Conservation (phyloP, 441 rosid genomes). For the Lepidium campestre region DNA sequence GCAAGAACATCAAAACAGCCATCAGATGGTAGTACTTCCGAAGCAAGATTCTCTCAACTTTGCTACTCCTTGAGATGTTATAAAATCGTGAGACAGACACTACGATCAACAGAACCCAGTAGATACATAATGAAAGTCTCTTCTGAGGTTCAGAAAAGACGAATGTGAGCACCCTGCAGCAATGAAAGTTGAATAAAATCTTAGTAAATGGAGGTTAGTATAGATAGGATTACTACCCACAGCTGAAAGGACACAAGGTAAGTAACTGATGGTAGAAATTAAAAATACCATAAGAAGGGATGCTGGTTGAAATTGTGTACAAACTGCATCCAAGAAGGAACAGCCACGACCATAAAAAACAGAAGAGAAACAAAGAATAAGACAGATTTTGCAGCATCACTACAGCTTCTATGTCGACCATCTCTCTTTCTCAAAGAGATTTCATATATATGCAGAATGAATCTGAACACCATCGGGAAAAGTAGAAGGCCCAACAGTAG, state of each 20-base stretch:
- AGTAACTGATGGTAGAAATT: background rate
- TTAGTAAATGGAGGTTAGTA: background rate
- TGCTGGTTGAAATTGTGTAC: constrained; percentile 71
- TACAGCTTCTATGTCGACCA: constrained; percentile 31
- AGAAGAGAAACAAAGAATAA: constrained; percentile 57
- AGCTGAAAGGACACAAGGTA: background rate
- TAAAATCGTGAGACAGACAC: constrained; percentile 71
- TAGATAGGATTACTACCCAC: background rate
- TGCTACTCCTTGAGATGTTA: constrained; percentile 81
- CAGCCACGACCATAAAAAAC: constrained; percentile 35
- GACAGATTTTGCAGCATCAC: constrained; percentile 44
- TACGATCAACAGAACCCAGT: constrained; percentile 68
- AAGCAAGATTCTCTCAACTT: constrained; percentile 91
- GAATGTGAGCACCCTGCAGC: constrained; percentile 67
- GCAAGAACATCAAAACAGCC: constrained; percentile 95
- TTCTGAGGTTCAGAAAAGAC: constrained; percentile 74
- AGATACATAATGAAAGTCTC: constrained; percentile 72
- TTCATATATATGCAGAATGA: constrained; percentile 34
- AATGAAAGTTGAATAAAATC: background rate
- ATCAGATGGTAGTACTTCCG: constrained; percentile 92
- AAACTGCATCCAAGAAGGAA: constrained; percentile 86
- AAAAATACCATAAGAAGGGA: constrained; percentile 70
- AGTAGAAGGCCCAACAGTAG: constrained; percentile 73
- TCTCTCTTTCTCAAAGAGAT: constrained; percentile 9
- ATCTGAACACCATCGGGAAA: constrained; percentile 56